These are phyloP conservation scores for Puccinia coronata DNA, from an alignment of 1,284 basidiomycete genomes.

Conservation along the genomic window DNA sequence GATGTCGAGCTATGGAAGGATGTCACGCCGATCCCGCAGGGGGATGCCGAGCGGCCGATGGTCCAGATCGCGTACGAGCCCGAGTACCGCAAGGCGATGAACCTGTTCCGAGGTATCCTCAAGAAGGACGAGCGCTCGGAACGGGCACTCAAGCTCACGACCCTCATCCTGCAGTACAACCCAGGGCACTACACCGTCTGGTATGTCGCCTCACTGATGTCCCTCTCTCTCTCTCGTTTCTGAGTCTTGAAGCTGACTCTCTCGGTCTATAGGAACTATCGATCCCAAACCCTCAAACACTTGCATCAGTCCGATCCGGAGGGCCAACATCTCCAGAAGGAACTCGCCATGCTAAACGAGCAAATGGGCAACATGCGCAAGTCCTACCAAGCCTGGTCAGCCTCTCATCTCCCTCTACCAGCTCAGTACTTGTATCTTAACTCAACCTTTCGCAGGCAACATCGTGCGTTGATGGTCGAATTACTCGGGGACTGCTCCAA, in stretches of 20 bases:
- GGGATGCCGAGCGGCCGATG: slow-evolving; percentile 69
- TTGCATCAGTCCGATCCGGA: slow-evolving; percentile 62
- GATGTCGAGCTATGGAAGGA: slow-evolving; percentile 67
- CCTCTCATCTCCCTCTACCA: slow-evolving; percentile 14
- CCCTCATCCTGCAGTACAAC: slow-evolving; percentile 79
- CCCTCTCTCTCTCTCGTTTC: slow-evolving; percentile 54
- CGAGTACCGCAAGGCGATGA: slow-evolving; percentile 76
- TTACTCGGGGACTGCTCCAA: slow-evolving; percentile 63
- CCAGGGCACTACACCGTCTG: slow-evolving; percentile 93
- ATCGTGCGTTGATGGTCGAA: slow-evolving; percentile 74
- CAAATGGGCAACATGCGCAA: slow-evolving; percentile 79
- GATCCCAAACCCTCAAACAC: slow-evolving; percentile 74
- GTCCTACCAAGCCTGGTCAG: slow-evolving; percentile 88
- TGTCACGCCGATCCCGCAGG: slow-evolving; percentile 75
- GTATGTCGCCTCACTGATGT: slow-evolving; percentile 63
- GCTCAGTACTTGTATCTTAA: not conserved
- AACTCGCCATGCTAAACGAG: slow-evolving; percentile 79
- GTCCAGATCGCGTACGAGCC: slow-evolving; percentile 23
- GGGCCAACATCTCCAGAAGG: slow-evolving; percentile 67
- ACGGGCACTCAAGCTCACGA: slow-evolving; percentile 79
- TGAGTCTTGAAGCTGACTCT: not conserved
- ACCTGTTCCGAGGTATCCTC: slow-evolving; percentile 83
- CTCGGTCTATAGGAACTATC: slow-evolving; percentile 74
- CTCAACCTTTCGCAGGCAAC: slow-evolving; percentile 65
- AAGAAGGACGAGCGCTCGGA: slow-evolving; percentile 73